Conservation (phyloP, 495 filamentous ascomycete species). For the Chaetomium tenue region DNA sequence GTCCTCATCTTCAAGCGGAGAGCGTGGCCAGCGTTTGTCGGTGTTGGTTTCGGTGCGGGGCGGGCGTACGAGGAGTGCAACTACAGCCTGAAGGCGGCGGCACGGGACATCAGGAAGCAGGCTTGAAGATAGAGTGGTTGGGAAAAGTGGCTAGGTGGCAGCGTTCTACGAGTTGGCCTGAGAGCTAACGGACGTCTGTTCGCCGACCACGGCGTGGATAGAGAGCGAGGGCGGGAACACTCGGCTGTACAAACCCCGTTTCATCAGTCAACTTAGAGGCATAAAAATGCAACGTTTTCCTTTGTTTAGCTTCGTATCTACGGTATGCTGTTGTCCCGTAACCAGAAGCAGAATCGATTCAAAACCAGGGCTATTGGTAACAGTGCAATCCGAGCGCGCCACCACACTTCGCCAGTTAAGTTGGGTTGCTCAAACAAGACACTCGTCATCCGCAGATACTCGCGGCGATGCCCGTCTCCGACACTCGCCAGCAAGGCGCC, state of each 20-base stretch:
- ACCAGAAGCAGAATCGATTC: slow-evolving; percentile 12
- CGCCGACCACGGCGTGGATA: neutral
- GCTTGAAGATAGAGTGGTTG: slow-evolving; percentile 28
- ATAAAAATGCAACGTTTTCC: slow-evolving; percentile 28
- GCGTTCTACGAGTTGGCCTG: neutral
- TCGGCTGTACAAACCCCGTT: slow-evolving; percentile 30
- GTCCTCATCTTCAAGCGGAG: slow-evolving; percentile 96
- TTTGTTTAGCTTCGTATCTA: slow-evolving; percentile 15
- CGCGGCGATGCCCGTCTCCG: neutral
- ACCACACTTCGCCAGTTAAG: neutral
- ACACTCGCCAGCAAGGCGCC: neutral
- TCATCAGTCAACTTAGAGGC: slow-evolving; percentile 27
- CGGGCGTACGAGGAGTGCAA: slow-evolving; percentile 95
- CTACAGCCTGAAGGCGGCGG: slow-evolving; percentile 56
- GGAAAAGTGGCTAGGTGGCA: neutral
- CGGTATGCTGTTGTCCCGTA: neutral
- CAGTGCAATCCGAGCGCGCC: slow-evolving; percentile 6
- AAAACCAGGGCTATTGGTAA: slow-evolving; percentile 16
- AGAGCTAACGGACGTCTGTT: neutral
- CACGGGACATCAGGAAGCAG: slow-evolving; percentile 50
- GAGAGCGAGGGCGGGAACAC: slow-evolving; percentile 7
- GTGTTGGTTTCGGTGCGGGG: slow-evolving; percentile 90
- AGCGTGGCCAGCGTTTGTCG: slow-evolving; percentile 91
- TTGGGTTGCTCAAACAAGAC: neutral
- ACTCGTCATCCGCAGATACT: neutral